Conservation (phyloP, 331 rosid genomes). For the Pyrus hybrid region DNA sequence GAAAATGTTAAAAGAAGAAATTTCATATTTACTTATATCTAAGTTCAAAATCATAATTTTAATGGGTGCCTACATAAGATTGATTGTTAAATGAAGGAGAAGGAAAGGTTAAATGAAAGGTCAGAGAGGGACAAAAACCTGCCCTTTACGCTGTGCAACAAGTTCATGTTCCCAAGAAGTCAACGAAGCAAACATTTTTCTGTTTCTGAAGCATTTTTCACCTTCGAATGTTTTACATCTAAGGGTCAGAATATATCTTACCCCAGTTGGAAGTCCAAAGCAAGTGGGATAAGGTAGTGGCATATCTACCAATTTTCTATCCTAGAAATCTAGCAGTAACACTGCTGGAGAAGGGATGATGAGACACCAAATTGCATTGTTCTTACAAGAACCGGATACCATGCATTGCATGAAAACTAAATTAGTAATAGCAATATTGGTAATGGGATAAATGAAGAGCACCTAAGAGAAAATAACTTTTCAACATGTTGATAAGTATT, state of each 20-base stretch:
- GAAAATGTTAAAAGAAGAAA: too few species aligned
- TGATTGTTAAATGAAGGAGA: neutral
- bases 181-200: neutral
- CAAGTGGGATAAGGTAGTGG: neutral
- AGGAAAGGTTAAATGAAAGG: neutral
- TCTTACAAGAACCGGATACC: neutral
- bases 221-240: neutral
- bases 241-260: neutral
- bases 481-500: neutral
- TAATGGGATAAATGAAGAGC: neutral
- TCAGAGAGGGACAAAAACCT: neutral
- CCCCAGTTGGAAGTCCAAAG: neutral
- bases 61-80: neutral
- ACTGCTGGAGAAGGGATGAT: neutral
- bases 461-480: neutral
- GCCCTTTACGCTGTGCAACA: neutral
- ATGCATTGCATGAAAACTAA: neutral
- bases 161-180: neutral
- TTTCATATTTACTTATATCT: too few species aligned
- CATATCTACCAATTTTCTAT: neutral
- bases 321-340: neutral
- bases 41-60: neutral
- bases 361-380: neutral
- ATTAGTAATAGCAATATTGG: neutral
- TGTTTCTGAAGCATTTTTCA: neutral